phyloP scores from a whole-genome alignment of 2,329 filamentous ascomycete genomes.

The Massarina eburnea region DNA sequence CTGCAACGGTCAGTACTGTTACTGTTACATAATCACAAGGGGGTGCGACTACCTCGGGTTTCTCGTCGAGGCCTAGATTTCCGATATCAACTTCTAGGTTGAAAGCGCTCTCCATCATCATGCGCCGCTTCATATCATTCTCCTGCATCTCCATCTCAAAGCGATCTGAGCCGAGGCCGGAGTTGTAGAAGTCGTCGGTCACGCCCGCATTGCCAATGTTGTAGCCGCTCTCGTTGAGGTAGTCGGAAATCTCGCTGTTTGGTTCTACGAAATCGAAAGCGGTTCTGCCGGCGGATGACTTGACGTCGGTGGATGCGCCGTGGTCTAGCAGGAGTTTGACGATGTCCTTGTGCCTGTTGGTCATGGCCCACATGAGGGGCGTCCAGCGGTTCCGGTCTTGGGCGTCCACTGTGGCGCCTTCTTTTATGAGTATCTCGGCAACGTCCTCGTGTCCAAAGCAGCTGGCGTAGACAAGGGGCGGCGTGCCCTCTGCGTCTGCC shows the following conservation, averaged over 20 bases:
- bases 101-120: conserved; percentile 99
- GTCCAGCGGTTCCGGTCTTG: conserved; percentile 98
- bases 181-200: conserved; percentile 88
- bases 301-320: conserved; percentile 92
- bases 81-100: conserved; percentile 96
- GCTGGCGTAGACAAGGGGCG: conserved; percentile 95
- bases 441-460: conserved; percentile 96
- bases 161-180: conserved; percentile 85
- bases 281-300: conserved; percentile 89
- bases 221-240: conserved; percentile 92
- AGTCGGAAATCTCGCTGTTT: conserved; percentile 95
- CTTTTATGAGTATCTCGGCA: conserved; percentile 78
- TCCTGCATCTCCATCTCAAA: conserved; percentile 98
- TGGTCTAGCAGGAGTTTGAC: conserved; percentile 90
- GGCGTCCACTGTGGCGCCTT: conserved; percentile 84
- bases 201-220: conserved; percentile 78
- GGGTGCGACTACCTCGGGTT: conserved; percentile 71
- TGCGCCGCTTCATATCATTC: conserved; percentile 88
- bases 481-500: conserved; percentile 90
- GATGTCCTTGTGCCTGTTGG: conserved; percentile 94
- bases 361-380: conserved; percentile 99
- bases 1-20: conserved; percentile 28
- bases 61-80: conserved; percentile 93
- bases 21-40: conserved; percentile 14
- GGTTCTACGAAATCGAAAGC: conserved; percentile 95